Evolutionary conservation across 768 basidiomycete genomes (phyloP).

Genomic region (Russula vinacea): DNA sequence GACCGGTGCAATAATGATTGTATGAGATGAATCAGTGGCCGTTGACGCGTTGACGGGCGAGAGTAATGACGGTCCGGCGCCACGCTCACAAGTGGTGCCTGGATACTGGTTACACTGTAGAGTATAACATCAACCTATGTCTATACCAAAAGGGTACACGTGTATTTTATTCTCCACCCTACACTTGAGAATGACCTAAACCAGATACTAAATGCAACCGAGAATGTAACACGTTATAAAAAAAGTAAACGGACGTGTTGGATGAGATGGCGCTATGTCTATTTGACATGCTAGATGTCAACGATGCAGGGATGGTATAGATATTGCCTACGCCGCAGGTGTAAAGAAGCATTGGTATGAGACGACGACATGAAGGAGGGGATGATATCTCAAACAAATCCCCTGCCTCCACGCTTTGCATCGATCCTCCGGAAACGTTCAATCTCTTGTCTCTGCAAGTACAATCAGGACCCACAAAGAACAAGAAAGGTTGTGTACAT

Average conservation of each 20-base stretch:
- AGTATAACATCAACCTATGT: background rate
- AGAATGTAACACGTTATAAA: background rate
- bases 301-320: background rate
- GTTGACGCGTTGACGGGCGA: no score
- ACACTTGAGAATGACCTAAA: background rate
- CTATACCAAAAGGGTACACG: constrained; percentile 2
- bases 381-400: constrained; percentile 62
- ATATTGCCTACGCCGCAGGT: background rate
- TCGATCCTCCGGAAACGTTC: constrained; percentile 89
- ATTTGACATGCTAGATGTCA: background rate
- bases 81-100: background rate
- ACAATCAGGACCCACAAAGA: background rate
- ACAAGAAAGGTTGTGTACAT: constrained; percentile 33
- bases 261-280: background rate
- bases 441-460: constrained; percentile 63
- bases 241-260: background rate
- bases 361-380: background rate
- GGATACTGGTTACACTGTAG: no score
- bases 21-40: no score
- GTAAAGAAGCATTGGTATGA: background rate
- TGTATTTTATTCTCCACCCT: background rate
- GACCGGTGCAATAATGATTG: background rate
- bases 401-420: constrained; percentile 78
- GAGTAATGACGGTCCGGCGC: background rate
- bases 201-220: background rate